Evolutionary conservation across 768 basidiomycete species (phyloP).

Genomic region (Russula olivacea): DNA sequence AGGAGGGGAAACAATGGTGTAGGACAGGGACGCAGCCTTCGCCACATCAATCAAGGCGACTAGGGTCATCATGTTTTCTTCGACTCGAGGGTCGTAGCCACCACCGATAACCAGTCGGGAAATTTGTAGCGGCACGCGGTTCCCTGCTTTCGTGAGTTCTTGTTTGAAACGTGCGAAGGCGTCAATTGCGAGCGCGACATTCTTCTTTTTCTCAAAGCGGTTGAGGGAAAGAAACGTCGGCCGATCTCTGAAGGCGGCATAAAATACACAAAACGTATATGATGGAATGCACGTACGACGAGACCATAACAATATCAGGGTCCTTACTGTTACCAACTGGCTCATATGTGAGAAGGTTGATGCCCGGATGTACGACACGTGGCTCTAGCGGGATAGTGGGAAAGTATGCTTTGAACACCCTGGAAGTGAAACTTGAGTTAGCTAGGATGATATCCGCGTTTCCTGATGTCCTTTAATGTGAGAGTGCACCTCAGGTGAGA

Average conservation of each 20-base stretch:
- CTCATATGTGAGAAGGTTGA: constrained; percentile 74
- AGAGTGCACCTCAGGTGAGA: background rate
- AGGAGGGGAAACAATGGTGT: constrained; percentile 48
- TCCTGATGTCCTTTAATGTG: constrained; percentile 39
- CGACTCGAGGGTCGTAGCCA: constrained; percentile 86
- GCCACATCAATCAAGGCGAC: constrained; percentile 53
- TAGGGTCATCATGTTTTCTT: constrained; percentile 77
- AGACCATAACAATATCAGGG: constrained; percentile 47
- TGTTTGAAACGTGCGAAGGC: constrained; percentile 59
- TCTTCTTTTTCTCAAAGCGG: constrained; percentile 95
- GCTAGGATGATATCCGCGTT: constrained; percentile 88
- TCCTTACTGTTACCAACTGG: constrained; percentile 36
- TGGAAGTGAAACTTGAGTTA: constrained; percentile 87
- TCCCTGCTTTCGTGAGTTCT: constrained; percentile 22
- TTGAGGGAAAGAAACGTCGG: constrained; percentile 86
- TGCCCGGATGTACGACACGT: constrained; percentile 90
- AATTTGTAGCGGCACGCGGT: constrained; percentile 27
- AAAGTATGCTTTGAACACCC: constrained; percentile 73
- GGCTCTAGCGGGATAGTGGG: constrained; percentile 56
- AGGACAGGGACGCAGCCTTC: constrained; percentile 50
- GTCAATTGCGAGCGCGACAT: constrained; percentile 71
- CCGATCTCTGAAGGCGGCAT: constrained; percentile 38
- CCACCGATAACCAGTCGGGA: constrained; percentile 79
- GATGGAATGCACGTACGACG: constrained; percentile 44
- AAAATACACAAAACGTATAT: background rate